These are phyloP conservation scores for Nicotiana otophora DNA, from an alignment of 257 asterid species.

Conservation along the genomic window DNA sequence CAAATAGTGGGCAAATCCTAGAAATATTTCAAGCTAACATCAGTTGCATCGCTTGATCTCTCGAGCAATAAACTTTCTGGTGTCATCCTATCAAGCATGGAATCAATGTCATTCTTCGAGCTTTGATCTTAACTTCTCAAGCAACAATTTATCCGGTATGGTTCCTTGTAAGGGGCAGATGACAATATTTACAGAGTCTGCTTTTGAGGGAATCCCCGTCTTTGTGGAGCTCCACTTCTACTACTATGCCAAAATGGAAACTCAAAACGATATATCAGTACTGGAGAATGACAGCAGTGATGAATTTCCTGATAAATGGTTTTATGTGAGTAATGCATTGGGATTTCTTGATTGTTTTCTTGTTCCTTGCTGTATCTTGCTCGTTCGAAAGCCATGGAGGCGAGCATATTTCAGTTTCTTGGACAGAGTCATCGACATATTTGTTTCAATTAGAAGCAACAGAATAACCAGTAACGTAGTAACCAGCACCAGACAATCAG, in stretches of 20 bases:
- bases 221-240: slow-evolving; percentile 42
- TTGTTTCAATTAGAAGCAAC: neutral
- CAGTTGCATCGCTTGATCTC: slow-evolving; percentile 45
- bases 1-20: slow-evolving; percentile 42
- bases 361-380: slow-evolving; percentile 26
- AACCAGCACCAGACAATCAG: neutral
- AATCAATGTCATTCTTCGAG: slow-evolving; percentile 28
- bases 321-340: slow-evolving; percentile 42
- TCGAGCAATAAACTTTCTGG: slow-evolving; percentile 30
- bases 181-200: slow-evolving; percentile 29
- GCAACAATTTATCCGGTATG: slow-evolving; percentile 38
- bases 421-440: slow-evolving; percentile 21
- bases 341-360: slow-evolving; percentile 43
- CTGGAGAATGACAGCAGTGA: slow-evolving; percentile 7
- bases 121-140: slow-evolving; percentile 32
- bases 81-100: slow-evolving; percentile 39
- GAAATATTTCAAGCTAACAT: slow-evolving; percentile 31
- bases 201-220: slow-evolving; percentile 36
- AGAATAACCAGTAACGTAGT: neutral
- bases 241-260: slow-evolving; percentile 26
- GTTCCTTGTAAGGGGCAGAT: slow-evolving; percentile 43
- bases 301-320: slow-evolving; percentile 25
- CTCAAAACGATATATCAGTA: neutral
- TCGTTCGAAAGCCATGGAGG: neutral
- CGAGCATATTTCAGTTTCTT: slow-evolving; percentile 13